phyloP scores from a whole-genome alignment of 2,329 filamentous ascomycete species.

The Colletotrichum sp. region DNA sequence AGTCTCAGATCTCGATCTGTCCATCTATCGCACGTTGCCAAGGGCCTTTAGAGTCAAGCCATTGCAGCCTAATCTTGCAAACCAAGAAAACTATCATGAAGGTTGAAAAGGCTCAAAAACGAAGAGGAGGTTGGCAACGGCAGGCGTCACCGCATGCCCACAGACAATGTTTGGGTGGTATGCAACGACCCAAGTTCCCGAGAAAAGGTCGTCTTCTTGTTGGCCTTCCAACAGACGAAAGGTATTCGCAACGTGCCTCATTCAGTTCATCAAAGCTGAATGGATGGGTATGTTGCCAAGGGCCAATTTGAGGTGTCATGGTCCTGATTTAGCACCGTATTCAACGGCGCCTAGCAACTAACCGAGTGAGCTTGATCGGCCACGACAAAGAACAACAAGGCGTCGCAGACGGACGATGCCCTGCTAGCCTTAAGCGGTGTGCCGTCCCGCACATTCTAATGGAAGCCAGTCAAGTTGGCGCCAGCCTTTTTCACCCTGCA shows the following conservation, averaged over 20 bases:
- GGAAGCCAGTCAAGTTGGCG: neutral
- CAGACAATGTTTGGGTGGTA: neutral
- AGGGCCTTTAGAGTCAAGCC: neutral
- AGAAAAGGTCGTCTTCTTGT: neutral
- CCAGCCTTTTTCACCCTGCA: neutral
- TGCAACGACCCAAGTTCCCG: neutral
- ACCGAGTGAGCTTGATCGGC: neutral
- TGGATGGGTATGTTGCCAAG: neutral
- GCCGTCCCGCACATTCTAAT: neutral
- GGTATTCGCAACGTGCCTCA: neutral
- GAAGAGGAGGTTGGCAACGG: neutral
- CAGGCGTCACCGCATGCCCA: neutral
- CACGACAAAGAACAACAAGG: neutral
- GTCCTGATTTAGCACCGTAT: neutral
- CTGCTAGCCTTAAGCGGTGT: neutral
- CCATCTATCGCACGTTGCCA: neutral
- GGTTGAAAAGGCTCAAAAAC: neutral
- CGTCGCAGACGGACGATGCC: neutral
- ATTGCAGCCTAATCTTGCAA: neutral
- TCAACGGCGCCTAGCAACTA: neutral
- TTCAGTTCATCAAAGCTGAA: neutral
- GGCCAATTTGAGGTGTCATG: neutral
- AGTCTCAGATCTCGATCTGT: neutral
- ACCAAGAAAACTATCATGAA: neutral
- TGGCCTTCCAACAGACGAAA: neutral